Conservation (phyloP, 805 yeast species). For the Candida schatavii region DNA sequence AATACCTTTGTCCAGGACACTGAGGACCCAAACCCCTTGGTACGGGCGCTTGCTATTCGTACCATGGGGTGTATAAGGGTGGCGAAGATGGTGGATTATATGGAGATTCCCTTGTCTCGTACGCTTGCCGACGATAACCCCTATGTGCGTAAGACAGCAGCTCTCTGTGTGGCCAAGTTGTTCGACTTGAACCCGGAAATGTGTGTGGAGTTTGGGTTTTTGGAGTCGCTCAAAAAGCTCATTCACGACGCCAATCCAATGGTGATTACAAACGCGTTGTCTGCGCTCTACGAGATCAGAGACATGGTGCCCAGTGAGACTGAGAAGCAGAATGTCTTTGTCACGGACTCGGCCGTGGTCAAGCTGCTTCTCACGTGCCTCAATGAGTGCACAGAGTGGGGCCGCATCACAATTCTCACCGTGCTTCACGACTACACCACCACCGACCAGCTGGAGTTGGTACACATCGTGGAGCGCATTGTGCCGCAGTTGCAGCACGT, state of each 20-base stretch:
- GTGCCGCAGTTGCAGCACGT: conserved; percentile 96
- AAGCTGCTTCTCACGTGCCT: conserved; percentile 74
- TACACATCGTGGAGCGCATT: conserved; percentile 82
- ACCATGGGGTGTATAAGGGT: conserved; percentile 99
- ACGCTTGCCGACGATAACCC: conserved; percentile 93
- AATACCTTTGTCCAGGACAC: conserved; percentile 95
- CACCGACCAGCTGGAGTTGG: conserved; percentile 59
- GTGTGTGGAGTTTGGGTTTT: conserved; percentile 84
- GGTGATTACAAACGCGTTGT: conserved; percentile 94
- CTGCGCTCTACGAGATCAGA: conserved; percentile 80
- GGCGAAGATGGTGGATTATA: conserved; percentile 90
- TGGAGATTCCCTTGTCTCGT: conserved; percentile 83
- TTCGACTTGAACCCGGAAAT: conserved; percentile 79
- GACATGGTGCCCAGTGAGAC: conserved; percentile 35
- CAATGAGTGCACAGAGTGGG: conserved; percentile 99
- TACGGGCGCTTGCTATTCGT: conserved; percentile 92
- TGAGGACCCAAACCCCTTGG: conserved; percentile 94
- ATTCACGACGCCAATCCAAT: conserved; percentile 89
- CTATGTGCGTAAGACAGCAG: conserved; percentile 96
- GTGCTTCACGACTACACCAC: conserved; percentile 75
- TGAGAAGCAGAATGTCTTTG: conserved; percentile 45
- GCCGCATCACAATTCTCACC: conserved; percentile 82
- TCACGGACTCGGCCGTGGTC: conserved; percentile 40
- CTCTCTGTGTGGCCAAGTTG: conserved; percentile 92
- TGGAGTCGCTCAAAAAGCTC: conserved; percentile 61